phyloP scores from a whole-genome alignment of 768 basidiomycete species.

The Termitomyces sp. region DNA sequence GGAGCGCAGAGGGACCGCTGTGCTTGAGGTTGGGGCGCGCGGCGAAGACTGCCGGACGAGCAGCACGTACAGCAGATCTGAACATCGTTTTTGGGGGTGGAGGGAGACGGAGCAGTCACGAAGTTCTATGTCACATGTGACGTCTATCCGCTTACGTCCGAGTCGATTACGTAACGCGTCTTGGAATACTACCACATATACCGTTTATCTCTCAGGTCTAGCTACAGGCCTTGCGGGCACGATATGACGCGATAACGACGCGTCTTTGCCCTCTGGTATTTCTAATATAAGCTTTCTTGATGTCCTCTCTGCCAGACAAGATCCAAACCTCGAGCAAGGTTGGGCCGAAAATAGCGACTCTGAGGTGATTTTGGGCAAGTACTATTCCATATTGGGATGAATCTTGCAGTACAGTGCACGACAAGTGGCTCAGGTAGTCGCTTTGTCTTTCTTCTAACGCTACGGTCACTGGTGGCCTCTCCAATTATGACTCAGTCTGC shows the following conservation, averaged over 20 bases:
- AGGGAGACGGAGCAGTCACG: conserved; percentile 18
- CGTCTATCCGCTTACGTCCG: conserved; percentile 26
- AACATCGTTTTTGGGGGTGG: conserved; percentile 31
- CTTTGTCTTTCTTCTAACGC: neutral
- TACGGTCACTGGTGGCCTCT: conserved; percentile 11
- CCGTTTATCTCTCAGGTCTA: no score
- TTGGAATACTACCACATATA: no score
- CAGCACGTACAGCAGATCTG: conserved; percentile 39
- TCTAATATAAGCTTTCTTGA: neutral
- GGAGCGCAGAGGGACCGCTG: conserved; percentile 27
- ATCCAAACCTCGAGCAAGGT: neutral
- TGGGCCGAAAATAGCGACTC: neutral
- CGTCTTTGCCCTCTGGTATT: neutral
- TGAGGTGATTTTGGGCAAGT: neutral
- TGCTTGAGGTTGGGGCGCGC: conserved; percentile 31
- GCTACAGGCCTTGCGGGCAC: neutral
- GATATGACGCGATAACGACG: neutral
- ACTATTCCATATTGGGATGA: conserved; percentile 3
- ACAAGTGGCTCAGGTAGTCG: neutral
- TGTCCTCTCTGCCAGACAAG: no score
- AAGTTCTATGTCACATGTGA: conserved; percentile 18
- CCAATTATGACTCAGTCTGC: conserved; percentile 1
- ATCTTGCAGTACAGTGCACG: neutral
- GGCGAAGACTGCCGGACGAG: conserved; percentile 35
- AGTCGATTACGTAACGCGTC: conserved; percentile 11